phyloP scores from a whole-genome alignment of 1,284 basidiomycete species.

The Stereum hirsutum region DNA sequence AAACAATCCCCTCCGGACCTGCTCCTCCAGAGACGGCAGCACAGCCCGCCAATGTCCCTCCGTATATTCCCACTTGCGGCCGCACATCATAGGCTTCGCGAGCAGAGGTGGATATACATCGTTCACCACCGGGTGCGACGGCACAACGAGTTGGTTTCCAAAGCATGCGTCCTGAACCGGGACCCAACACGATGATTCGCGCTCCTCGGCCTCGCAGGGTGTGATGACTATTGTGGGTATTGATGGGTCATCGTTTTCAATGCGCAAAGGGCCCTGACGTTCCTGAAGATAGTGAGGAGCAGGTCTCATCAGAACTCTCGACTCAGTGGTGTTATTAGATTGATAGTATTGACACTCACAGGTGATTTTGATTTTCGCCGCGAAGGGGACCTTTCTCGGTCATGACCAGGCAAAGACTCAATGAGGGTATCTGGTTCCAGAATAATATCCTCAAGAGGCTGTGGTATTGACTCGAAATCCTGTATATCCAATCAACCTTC shows the following conservation, averaged over 20 bases:
- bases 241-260: constrained; percentile 20
- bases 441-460: not conserved
- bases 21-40: constrained; percentile 37
- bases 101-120: constrained; percentile 33
- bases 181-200: constrained; percentile 32
- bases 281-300: not conserved
- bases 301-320: not conserved
- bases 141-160: constrained; percentile 40
- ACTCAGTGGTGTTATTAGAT: too few species aligned
- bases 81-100: constrained; percentile 18
- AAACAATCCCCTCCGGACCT: constrained; percentile 32
- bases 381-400: not conserved
- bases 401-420: not conserved
- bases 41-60: constrained; percentile 46
- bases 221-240: constrained; percentile 44
- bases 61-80: constrained; percentile 37
- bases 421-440: not conserved
- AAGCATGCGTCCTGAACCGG: constrained; percentile 48
- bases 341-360: not conserved
- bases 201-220: constrained; percentile 28
- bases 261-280: constrained; percentile 10
- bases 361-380: not conserved
- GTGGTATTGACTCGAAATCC: not conserved
- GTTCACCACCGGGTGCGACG: constrained; percentile 39
- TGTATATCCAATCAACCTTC: not conserved